Evolutionary conservation across 192 early-diverging fungal species (phyloP), one percentile per base, ranked within the genome.

Genomic region (Coemansia furcata): DNA sequence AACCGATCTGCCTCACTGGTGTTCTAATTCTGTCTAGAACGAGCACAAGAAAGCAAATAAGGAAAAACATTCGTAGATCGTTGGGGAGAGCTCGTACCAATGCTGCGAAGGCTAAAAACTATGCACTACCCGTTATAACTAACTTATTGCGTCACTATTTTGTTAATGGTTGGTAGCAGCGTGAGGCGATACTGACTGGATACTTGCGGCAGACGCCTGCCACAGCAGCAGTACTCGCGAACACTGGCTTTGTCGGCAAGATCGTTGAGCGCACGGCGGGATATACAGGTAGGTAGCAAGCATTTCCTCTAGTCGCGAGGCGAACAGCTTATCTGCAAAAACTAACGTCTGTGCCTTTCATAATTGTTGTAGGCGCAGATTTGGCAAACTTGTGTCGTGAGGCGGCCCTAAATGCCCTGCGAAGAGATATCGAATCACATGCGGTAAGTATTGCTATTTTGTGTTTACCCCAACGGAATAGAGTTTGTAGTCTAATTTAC

Each of bases 321-420:
- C 9, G 9, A 30, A 6, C 23, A 19, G 19, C 9, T 19, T 54
- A 29, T 63, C 3, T 55, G 2, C 36, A 15, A 11, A 40, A 30
- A 14, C 40, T 17, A 37, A 39, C n/a, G n/a, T n/a, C n/a, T n/a
- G n/a, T n/a, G n/a, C n/a, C n/a, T n/a, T n/a, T n/a, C 46, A 21
- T 8, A 47, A 23, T 47, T 47, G 46, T 19, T 73, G 65, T 77
- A 87, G 91, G 92, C 23, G 93, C 92, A 7, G 90, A 94, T 68
- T 66, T 96, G 37, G 92, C 93, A 62, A 93, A 91, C 70, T 54
- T 93, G 21, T 93, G 92, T 62, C 88, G 92, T 33, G 93, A 96
- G 59, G 92, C 94, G 0, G 93, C 92, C 12, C 72, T 92, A 63
- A 81, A 82, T 33, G 78, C 86, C 50, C 73, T 92, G 62, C 86